Base-by-base conservation (phyloP, 2,329 filamentous ascomycete species). In the Cordyceps pruinosa region DNA sequence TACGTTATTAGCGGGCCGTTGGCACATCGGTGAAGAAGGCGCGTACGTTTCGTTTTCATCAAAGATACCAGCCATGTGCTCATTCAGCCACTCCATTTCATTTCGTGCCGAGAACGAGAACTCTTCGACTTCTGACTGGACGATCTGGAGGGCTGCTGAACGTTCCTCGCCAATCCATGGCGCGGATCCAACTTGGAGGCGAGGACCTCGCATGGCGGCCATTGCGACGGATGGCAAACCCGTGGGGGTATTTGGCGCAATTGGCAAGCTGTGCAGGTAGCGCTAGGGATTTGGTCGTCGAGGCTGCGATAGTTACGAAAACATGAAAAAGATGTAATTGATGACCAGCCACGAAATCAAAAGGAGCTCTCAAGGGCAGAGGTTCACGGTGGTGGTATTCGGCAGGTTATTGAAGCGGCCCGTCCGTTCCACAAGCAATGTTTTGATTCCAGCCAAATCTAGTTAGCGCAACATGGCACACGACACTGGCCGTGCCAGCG, bases 31-130 rank as follows among this genome's bases (percentile, higher is more conserved):
- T 25, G 47, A 26, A 17, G 42, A 34, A 28, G 50, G 63, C 39
- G 53, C 69, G 67, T 83, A 97, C 94, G 91, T 83, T 73, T 92
- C 85, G 68, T 91, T 88, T 65, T 87, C 85, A 66, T 86, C 87
- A 70, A 97, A 96, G 67, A 99, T 90, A 61, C 96, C 90, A 50
- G 85, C 84, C 93, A 99, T 97, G 72, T 99, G 94, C 75, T 97
- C 94, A 68, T 99, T 97, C 65, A 99, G 78, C 94, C 94, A 99
- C 70, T 97, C 92, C 67, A 97, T 77, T 71, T 99, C 94, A 73
- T 97, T 96, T 58, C 89, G 85, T 61, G 90, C 92, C 30, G 91
- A 90, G 74, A 89, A 97, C 44, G 89, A 84, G 68, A 97, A 95
- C 74, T 99, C 95, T 64, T 97, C 93, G 56, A 89, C 82, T 71